Evolutionary conservation across 768 basidiomycete species (phyloP), one percentile per base, ranked within the genome.

Genomic region (Kwoniella sp.): DNA sequence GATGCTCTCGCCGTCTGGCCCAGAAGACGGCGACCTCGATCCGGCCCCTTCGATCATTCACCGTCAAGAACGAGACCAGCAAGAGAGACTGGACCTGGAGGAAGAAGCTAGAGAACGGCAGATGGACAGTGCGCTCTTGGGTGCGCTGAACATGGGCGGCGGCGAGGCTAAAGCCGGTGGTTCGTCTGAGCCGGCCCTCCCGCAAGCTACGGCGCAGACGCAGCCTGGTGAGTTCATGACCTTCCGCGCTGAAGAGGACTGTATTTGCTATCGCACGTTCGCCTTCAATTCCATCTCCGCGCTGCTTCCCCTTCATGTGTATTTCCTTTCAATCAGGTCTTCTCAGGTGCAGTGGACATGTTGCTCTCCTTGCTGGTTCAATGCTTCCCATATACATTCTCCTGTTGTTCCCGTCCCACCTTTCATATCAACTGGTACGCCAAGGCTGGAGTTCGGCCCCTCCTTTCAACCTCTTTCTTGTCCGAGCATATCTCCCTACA

Each of bases 71-170:
- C 62, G 67, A 9, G 75, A 77, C 50, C 45, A 64, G 9, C 75
- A 77, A 53, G 75, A 77, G 53, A 37, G 71, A 37, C 47, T 77
- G 25, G 75, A 77, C 52, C 50, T 77, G 23, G 73, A 72, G 52
- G 75, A 77, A 57, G 75, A 77, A 53, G 66, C 57, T 20, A 62
- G 72, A 51, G 75, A 76, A 50, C 50, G 75, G 26, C 45, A 56
- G 13, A 25, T 76, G 22, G 54, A 60, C n/a, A 52, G 52, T 12
- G 64, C 55, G 15, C 25, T 55, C 7, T 45, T 61, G 50, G 37
- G 26, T 1, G 54, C 59, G 8, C 22, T 61, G n/a, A 65, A 63
- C 29, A 17, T 38, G 28, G 60, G 60, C 9, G 60, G 41, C 8
- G 41, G 17, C 41, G 41, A 45, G 41, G 15, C 41, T 20, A 45